These are phyloP conservation scores for Pichia heedii DNA, from an alignment of 805 yeast genomes.

Conservation along the genomic window DNA sequence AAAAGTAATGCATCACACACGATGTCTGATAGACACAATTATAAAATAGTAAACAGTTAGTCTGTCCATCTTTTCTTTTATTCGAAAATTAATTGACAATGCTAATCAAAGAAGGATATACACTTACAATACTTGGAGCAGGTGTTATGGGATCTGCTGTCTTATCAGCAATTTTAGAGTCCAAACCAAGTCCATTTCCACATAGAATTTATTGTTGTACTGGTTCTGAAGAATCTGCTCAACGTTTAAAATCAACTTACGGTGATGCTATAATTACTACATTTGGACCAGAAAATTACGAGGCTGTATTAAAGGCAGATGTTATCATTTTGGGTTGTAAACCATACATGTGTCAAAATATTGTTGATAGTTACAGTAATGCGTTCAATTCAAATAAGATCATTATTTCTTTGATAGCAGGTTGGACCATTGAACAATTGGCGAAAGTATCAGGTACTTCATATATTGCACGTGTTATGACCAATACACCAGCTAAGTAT, in stretches of 20 bases:
- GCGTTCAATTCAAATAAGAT: constrained; percentile 30
- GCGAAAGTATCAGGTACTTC: constrained; percentile 34
- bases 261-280: constrained; percentile 46
- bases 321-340: constrained; percentile 79
- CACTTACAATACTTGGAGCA: constrained; percentile 72
- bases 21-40: no score
- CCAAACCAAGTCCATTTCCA: constrained; percentile 49
- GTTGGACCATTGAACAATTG: constrained; percentile 76
- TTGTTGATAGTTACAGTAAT: constrained; percentile 42
- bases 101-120: constrained; percentile 9
- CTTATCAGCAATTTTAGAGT: constrained; percentile 61
- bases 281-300: constrained; percentile 39
- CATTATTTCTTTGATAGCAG: constrained; percentile 81
- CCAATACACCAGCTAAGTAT: constrained; percentile 91
- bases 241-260: constrained; percentile 39
- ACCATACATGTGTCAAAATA: constrained; percentile 64
- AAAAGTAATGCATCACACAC: no score
- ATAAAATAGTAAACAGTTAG: no score
- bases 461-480: constrained; percentile 85
- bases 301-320: constrained; percentile 56
- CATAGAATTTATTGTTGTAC: constrained; percentile 72
- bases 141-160: constrained; percentile 97
- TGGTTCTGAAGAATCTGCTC: constrained; percentile 42
- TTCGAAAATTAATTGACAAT: no score
- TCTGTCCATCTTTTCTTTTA: no score